These are phyloP conservation scores for Salvia hispanica DNA, from an alignment of 257 asterid genomes.

Conservation along the genomic window DNA sequence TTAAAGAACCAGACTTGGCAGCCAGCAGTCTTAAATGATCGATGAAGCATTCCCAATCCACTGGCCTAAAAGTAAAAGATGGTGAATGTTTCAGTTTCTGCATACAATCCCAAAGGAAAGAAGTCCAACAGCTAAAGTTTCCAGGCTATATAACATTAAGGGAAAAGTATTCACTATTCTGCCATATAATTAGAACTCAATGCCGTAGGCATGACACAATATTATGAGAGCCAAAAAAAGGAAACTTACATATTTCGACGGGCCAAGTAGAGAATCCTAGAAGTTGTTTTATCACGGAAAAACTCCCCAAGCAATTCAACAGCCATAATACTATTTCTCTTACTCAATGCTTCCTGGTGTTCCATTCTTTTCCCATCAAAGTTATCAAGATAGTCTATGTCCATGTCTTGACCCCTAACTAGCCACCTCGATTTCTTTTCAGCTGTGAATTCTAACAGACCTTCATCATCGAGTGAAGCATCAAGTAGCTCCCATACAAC, in stretches of 20 bases:
- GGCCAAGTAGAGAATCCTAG: constrained; percentile 77
- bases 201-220: neutral
- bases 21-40: constrained; percentile 71
- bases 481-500: constrained; percentile 87
- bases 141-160: constrained; percentile 19
- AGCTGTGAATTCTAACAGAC: constrained; percentile 67
- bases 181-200: constrained; percentile 10
- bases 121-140: constrained; percentile 23
- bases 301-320: constrained; percentile 83
- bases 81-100: constrained; percentile 34
- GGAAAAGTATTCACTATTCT: neutral
- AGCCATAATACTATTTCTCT: constrained; percentile 72
- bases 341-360: constrained; percentile 60
- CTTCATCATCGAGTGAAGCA: constrained; percentile 94
- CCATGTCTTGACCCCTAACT: constrained; percentile 69
- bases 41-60: constrained; percentile 69
- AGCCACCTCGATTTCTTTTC: constrained; percentile 90
- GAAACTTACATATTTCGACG: constrained; percentile 81
- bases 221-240: constrained; percentile 24
- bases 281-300: constrained; percentile 63
- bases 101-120: constrained; percentile 18
- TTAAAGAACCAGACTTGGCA: constrained; percentile 69
- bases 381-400: constrained; percentile 59
- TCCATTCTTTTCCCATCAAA: constrained; percentile 66
- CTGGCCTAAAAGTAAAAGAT: constrained; percentile 57